Conservation (phyloP, 1,139 yeast genomes). For the Hansenula sp. region DNA sequence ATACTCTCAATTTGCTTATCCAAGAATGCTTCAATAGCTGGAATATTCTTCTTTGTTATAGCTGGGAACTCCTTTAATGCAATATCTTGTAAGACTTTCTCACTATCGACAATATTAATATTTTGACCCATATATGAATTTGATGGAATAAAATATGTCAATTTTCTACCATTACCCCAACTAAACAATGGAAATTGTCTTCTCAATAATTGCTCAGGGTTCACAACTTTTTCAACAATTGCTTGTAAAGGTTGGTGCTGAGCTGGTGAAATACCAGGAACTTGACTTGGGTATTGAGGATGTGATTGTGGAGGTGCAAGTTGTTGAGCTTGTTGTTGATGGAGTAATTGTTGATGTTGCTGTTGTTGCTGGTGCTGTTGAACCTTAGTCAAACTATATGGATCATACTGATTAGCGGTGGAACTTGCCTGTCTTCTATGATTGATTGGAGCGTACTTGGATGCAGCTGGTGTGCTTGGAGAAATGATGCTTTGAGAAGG, state of each 20-base stretch:
- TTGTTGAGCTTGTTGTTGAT: neutral
- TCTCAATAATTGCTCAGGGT: constrained; percentile 25
- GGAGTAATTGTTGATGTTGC: constrained; percentile 4
- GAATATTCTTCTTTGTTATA: constrained; percentile 16
- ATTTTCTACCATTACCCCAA: constrained; percentile 54
- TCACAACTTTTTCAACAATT: neutral
- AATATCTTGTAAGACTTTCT: constrained; percentile 26
- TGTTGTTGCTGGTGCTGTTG: constrained; percentile 11
- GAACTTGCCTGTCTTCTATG: constrained; percentile 28
- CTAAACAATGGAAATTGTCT: constrained; percentile 77
- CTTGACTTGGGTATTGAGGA: constrained; percentile 1
- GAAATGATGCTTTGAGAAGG: constrained; percentile 10
- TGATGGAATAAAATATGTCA: constrained; percentile 42
- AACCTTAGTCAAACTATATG: constrained; percentile 15
- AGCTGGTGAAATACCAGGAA: neutral
- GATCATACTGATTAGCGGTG: constrained; percentile 22
- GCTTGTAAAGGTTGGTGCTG: neutral
- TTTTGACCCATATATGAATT: constrained; percentile 18
- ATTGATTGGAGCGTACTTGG: constrained; percentile 35
- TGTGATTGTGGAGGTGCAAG: constrained; percentile 1
- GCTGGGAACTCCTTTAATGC: constrained; percentile 30
- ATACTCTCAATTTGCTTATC: constrained; percentile 12
- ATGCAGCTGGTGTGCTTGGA: constrained; percentile 26
- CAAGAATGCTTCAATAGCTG: constrained; percentile 15
- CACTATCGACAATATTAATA: constrained; percentile 29